These are phyloP conservation scores for Beauveria brongniartii DNA, from an alignment of 2,329 filamentous ascomycete species.

Conservation along the genomic window DNA sequence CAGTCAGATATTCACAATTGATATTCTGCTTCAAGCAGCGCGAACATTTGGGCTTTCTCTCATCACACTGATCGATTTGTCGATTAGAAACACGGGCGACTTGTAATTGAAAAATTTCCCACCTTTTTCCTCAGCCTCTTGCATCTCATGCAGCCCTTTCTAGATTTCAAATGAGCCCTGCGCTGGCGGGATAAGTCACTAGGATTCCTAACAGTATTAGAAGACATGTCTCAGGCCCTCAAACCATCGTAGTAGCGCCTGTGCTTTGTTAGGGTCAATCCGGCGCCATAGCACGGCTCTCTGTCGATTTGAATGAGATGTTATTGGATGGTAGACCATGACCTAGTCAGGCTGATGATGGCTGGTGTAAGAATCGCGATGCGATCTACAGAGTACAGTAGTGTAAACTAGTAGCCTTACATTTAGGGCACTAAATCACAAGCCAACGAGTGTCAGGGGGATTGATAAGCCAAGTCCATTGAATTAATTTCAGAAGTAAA, in stretches of 20 bases:
- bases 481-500: not conserved
- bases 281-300: not conserved
- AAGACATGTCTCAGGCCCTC: not conserved
- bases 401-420: not conserved
- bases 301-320: not conserved
- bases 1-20: conserved; percentile 21
- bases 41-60: conserved; percentile 24
- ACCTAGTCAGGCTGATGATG: not conserved
- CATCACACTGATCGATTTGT: conserved; percentile 24
- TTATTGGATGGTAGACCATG: not conserved
- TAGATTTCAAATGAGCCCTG: conserved; percentile 6
- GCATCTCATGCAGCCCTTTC: conserved; percentile 3
- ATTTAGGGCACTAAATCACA: not conserved
- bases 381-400: not conserved
- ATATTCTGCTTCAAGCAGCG: conserved; percentile 24
- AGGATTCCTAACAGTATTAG: not conserved
- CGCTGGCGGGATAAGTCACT: conserved; percentile 4
- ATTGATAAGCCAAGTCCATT: not conserved
- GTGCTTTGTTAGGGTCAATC: not conserved
- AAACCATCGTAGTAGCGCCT: not conserved
- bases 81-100: not conserved
- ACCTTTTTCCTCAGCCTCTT: conserved; percentile 7
- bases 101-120: not conserved
- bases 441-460: no score
- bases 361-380: not conserved